These are phyloP conservation scores for Serendipita indica DNA, from an alignment of 768 basidiomycete genomes.

Conservation along the genomic window DNA sequence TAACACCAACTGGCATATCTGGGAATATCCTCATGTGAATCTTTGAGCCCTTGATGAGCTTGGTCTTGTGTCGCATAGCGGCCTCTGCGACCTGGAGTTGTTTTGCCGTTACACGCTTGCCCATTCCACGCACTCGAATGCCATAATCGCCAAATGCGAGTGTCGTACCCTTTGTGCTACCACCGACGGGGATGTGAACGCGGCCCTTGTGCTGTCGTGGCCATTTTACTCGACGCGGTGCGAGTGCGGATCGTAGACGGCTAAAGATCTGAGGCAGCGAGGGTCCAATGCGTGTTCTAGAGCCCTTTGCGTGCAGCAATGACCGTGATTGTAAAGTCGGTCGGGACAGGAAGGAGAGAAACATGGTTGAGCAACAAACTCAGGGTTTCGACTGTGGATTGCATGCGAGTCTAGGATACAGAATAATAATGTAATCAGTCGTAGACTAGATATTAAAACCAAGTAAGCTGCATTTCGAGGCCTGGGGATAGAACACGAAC, in stretches of 20 bases:
- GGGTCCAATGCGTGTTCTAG: background rate
- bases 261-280: constrained; percentile 3
- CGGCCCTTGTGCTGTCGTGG: constrained; percentile 84
- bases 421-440: background rate
- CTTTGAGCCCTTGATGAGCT: constrained; percentile 75
- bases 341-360: constrained; percentile 14
- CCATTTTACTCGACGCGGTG: constrained; percentile 71
- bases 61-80: constrained; percentile 78
- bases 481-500: background rate
- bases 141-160: constrained; percentile 89
- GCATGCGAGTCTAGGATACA: constrained; percentile 7
- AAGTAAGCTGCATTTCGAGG: background rate
- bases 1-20: constrained; percentile 92
- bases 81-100: constrained; percentile 79
- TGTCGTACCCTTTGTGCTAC: constrained; percentile 85
- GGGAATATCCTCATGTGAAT: constrained; percentile 86
- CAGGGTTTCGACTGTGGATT: background rate
- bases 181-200: constrained; percentile 72
- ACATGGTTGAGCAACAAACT: too few species aligned
- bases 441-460: background rate
- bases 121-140: constrained; percentile 70
- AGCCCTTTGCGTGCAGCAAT: background rate
- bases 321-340: background rate
- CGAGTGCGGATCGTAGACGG: constrained; percentile 41
- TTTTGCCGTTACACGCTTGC: constrained; percentile 71